Evolutionary conservation across 2,329 filamentous ascomycete genomes (phyloP).

Genomic region (Verticillium nonalfalfae): DNA sequence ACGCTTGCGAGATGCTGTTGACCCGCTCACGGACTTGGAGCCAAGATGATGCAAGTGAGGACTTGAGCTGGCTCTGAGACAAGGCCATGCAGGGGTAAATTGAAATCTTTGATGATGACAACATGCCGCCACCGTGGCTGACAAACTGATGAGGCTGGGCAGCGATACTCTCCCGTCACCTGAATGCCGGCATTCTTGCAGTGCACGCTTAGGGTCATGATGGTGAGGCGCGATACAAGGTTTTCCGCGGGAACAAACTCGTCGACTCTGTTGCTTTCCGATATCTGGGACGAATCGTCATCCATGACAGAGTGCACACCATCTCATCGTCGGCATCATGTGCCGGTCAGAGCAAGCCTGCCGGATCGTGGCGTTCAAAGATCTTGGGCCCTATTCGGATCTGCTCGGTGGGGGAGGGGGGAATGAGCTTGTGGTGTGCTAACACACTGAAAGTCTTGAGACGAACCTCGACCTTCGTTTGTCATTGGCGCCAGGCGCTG

Average conservation of each 20-base stretch:
- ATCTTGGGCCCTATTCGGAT: not conserved
- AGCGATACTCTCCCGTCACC: not conserved
- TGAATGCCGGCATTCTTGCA: not conserved
- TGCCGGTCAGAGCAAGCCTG: not conserved
- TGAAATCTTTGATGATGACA: not conserved
- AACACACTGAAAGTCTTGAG: not conserved
- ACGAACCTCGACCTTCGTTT: not conserved
- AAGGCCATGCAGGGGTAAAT: not conserved
- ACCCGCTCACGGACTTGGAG: no score
- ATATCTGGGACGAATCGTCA: not conserved
- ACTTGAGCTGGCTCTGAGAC: not conserved
- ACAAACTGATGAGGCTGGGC: not conserved
- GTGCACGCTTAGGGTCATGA: not conserved
- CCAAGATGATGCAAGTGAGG: not conserved
- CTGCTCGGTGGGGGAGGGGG: not conserved
- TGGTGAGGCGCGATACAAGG: not conserved
- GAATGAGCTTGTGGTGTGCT: not conserved
- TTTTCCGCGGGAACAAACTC: not conserved
- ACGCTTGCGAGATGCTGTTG: no score
- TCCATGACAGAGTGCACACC: not conserved
- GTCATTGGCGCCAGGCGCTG: not conserved
- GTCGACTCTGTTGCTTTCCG: not conserved
- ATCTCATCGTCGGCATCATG: not conserved
- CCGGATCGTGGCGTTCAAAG: conserved; percentile 1
- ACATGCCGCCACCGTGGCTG: not conserved